phyloP scores from a whole-genome alignment of 2,329 filamentous ascomycete species.

The Tolypocladium album region DNA sequence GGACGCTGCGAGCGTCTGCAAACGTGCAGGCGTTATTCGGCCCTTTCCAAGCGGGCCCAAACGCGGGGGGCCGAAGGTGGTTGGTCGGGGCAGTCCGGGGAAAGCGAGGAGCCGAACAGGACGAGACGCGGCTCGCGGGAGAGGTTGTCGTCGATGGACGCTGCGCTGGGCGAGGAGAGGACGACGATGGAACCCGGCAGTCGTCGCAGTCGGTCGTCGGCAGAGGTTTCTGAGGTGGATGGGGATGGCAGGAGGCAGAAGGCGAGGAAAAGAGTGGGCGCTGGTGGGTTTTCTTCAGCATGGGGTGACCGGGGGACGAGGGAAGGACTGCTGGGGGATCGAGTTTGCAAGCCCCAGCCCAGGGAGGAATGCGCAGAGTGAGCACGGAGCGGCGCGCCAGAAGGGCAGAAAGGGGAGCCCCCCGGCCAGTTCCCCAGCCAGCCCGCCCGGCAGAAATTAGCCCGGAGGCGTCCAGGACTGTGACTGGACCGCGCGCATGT shows the following conservation, averaged over 20 bases:
- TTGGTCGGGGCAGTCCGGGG: slow-evolving; percentile 5
- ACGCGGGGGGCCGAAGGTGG: slow-evolving; percentile 14
- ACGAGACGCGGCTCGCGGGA: neutral
- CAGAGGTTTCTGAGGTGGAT: neutral
- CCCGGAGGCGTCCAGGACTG: neutral
- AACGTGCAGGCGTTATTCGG: slow-evolving; percentile 24
- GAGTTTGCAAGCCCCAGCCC: neutral
- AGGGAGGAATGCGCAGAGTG: neutral
- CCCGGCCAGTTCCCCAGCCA: neutral
- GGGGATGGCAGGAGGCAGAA: neutral
- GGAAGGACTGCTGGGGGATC: neutral
- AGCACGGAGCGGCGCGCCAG: slow-evolving; percentile 4
- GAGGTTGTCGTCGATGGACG: neutral
- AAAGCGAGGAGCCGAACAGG: neutral
- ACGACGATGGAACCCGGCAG: neutral
- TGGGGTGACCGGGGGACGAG: neutral
- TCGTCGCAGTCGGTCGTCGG: neutral
- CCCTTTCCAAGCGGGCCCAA: slow-evolving; percentile 23
- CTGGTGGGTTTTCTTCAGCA: slow-evolving; percentile 2
- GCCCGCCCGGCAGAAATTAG: neutral
- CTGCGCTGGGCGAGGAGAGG: neutral
- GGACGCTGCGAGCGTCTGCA: slow-evolving; percentile 10
- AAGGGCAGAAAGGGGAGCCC: slow-evolving; percentile 4
- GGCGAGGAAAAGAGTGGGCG: neutral
- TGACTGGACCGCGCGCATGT: neutral